These are phyloP conservation scores for Musa schizocarpa DNA, from an alignment of 176 grass and related monocot genomes.

Conservation along the genomic window DNA sequence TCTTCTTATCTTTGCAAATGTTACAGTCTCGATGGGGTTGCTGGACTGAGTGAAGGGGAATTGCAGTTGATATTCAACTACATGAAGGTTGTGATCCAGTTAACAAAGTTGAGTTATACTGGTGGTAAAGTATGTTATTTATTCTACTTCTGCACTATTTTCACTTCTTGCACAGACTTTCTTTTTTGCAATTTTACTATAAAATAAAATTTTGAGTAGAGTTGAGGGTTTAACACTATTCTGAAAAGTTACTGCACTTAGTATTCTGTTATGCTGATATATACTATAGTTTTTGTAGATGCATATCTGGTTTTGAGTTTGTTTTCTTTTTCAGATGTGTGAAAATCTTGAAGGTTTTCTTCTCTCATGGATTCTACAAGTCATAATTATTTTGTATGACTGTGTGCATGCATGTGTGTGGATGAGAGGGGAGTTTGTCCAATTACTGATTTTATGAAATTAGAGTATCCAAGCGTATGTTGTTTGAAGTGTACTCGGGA, in stretches of 20 bases:
- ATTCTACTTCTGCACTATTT: background rate
- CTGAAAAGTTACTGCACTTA: background rate
- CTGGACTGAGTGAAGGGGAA: constrained; percentile 43
- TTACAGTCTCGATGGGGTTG: constrained; percentile 38
- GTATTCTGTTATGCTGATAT: background rate
- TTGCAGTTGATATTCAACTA: constrained; percentile 47
- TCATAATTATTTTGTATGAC: background rate
- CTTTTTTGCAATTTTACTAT: background rate
- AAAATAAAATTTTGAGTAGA: background rate
- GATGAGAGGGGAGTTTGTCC: no score
- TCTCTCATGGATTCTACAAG: background rate
- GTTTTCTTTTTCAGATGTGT: background rate
- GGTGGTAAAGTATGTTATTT: constrained; percentile 18
- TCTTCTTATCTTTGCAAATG: background rate
- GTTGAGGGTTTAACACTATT: background rate
- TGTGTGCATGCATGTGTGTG: background rate
- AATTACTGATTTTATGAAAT: background rate
- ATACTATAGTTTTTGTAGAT: background rate
- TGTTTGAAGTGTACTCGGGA: background rate
- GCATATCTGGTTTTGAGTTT: background rate
- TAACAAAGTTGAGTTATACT: constrained; percentile 29
- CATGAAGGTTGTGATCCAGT: constrained; percentile 55
- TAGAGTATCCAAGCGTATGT: background rate
- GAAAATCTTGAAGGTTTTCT: background rate
- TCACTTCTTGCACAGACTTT: background rate